These are phyloP conservation scores for Kernera saxatilis DNA, from an alignment of 345 rosid genomes.

Conservation along the genomic window DNA sequence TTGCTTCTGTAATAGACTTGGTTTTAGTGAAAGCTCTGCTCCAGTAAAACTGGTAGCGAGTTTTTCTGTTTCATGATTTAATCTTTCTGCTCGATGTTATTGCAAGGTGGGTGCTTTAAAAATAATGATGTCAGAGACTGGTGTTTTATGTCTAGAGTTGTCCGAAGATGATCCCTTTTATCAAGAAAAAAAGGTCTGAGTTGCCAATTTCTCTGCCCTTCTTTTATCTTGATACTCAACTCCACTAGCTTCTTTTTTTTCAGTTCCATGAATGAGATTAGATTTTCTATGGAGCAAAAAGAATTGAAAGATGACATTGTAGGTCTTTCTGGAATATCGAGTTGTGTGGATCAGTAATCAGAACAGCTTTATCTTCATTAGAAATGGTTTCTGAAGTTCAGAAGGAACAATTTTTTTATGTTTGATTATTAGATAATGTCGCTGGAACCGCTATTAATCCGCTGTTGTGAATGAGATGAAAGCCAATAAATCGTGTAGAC, in stretches of 20 bases:
- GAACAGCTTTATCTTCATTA: background rate
- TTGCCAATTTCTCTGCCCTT: background rate
- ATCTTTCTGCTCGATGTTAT: constrained; percentile 1
- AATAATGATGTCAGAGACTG: constrained; percentile 23
- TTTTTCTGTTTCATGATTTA: background rate
- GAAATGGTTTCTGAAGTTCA: background rate
- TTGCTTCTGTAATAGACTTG: background rate
- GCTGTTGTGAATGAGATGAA: too few relatives aligned
- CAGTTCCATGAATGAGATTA: background rate
- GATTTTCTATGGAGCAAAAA: background rate
- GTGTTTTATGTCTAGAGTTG: constrained; percentile 44
- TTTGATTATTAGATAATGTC: background rate
- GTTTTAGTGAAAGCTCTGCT: background rate
- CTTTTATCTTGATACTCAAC: background rate
- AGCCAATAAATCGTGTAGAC: too few relatives aligned
- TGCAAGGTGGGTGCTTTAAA: constrained; percentile 41
- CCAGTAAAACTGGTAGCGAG: background rate
- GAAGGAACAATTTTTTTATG: background rate
- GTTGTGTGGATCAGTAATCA: background rate
- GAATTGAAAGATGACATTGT: background rate
- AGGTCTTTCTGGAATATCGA: background rate
- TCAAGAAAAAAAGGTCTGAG: constrained; percentile 59
- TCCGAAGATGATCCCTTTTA: constrained; percentile 47
- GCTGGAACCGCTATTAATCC: too few relatives aligned
- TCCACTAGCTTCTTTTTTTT: background rate